phyloP scores from a whole-genome alignment of 179 eudicot species.

The Beta macrorhiza region DNA sequence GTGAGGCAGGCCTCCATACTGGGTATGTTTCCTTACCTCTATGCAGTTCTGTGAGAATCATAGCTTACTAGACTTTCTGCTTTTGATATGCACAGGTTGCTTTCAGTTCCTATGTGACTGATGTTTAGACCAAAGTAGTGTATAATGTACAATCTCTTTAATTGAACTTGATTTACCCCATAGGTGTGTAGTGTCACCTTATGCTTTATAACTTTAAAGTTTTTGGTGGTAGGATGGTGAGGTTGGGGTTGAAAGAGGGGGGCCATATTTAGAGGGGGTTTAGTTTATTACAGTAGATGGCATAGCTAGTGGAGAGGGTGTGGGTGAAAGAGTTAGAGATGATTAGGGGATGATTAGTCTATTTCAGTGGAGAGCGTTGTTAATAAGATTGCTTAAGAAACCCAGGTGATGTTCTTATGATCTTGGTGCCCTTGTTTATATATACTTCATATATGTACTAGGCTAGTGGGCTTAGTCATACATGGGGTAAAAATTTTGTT shows the following conservation, averaged over 20 bases:
- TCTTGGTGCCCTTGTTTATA: neutral
- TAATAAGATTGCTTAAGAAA: neutral
- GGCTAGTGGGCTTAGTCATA: too few relatives aligned
- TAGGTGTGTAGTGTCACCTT: neutral
- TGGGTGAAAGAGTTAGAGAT: neutral
- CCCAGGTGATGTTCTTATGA: neutral
- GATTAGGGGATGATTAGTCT: neutral
- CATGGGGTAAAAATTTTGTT: too few relatives aligned
- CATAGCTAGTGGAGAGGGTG: neutral
- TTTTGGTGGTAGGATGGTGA: neutral
- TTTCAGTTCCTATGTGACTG: neutral
- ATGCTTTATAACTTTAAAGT: neutral
- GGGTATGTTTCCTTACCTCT: slow-evolving; percentile 44
- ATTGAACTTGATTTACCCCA: slow-evolving; percentile 12
- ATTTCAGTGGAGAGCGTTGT: neutral
- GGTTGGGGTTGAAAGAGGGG: neutral
- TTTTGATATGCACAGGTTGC: neutral
- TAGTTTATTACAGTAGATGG: neutral
- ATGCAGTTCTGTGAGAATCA: neutral
- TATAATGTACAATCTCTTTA: neutral
- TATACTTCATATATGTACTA: too few relatives aligned
- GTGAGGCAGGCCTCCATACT: slow-evolving; percentile 35
- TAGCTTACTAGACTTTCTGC: neutral
- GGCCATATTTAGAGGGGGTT: too few relatives aligned
- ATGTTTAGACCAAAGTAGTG: neutral